Base-by-base conservation (phyloP, 176 grass and related monocot species). In the Ampelocalamus luodianensis region DNA sequence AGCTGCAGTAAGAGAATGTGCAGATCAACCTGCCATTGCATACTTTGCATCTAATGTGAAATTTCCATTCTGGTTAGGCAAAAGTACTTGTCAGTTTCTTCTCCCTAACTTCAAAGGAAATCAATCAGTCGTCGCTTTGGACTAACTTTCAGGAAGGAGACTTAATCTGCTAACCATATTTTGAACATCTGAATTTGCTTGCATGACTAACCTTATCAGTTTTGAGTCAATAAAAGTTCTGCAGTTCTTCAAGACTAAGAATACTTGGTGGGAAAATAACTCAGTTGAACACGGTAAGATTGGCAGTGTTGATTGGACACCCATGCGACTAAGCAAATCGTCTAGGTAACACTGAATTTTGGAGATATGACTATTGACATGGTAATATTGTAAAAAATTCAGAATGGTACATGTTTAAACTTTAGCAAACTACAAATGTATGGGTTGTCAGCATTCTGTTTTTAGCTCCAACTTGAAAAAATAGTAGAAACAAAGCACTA, bases 61-160 rank as follows among this genome's bases (percentile, higher is more conserved):
- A 20, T 54, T 81, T 80, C 32, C 20, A 37, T 29, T 18, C 7
- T 83, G 15, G n/a, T 50, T 65, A 5, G 69, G 64, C 27, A 4
- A 34, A 66, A n/a, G 10, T 23, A 26, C 40, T 71, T 42, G 51
- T 24, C 24, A 15, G 17, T 70, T 77, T 24, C 16, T 8, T 44
- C 36, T 37, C 72, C 26, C 58, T 67, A 86, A 86, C 40, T 82
- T 49, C 43, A 18, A 54, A 36, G 15, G 71, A 72, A 39, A 34
- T 59, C 50, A 69, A 61, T 50, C 26, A 43, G 42, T 42, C n/a
- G 23, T 49, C 7, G 15, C 26, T 17, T 38, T 44, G 24, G 44
- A 79, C 65, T 16, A 65, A 88, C 55, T 71, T 89, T 22, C 24
- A 67, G 54, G 18, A 63, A 70, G 62, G 69, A 24, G 76, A 20